Evolutionary conservation across 2,329 filamentous ascomycete genomes (phyloP).

Genomic region (Fusarium torulosum): DNA sequence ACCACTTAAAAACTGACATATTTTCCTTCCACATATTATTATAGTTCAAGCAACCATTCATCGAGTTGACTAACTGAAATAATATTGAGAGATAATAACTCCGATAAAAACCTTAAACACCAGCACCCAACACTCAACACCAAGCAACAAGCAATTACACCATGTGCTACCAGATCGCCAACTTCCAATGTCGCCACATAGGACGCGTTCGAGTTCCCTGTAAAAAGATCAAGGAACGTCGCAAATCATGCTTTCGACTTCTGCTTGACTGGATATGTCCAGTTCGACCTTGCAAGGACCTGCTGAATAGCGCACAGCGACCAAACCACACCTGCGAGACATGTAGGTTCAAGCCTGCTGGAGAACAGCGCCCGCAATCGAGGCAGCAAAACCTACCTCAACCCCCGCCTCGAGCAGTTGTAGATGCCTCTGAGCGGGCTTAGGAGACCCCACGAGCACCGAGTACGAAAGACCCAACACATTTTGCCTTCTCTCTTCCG

Average conservation of each 20-base stretch:
- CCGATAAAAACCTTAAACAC: not conserved
- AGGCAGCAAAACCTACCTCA: not conserved
- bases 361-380: not conserved
- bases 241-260: not conserved
- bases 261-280: conserved; percentile 20
- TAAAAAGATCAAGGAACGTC: conserved; percentile 2
- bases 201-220: conserved; percentile 19
- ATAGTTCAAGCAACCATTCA: not conserved
- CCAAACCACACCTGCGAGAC: conserved; percentile 10
- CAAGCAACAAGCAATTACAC: not conserved
- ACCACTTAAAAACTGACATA: not conserved
- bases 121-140: not conserved
- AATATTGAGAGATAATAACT: not conserved
- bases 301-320: not conserved
- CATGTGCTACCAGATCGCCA: conserved; percentile 43
- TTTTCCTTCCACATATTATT: not conserved
- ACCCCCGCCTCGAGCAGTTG: not conserved
- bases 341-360: conserved; percentile 4
- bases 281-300: conserved; percentile 2
- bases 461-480: not conserved
- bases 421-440: not conserved
- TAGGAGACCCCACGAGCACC: not conserved
- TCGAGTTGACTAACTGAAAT: not conserved
- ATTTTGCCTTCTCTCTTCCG: not conserved
- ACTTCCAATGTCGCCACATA: conserved; percentile 44